Evolutionary conservation across 345 rosid genomes (phyloP), one percentile per base, ranked within the genome.

Genomic region (Citropsis articulata): DNA sequence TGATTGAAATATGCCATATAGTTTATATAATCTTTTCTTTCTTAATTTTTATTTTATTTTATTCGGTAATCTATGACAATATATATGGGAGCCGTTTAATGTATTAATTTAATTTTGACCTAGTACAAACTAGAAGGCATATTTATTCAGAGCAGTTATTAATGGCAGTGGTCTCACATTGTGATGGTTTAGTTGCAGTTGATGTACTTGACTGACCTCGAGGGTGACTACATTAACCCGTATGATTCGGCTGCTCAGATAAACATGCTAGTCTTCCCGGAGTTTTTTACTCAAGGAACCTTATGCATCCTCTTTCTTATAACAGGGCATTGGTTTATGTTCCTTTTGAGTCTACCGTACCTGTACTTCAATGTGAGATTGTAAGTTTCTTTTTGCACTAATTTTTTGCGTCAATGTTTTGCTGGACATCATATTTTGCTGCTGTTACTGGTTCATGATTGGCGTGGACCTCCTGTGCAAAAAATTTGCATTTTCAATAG

Each of bases 251-350:
- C 86, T 3, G 24, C 55, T 57, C 73, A 67, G 78, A 77, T 87
- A 55, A 87, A 85, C 80, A 63, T 57, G 64, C 73, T 81, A 25
- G 78, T 85, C 9, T 30, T 85, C 71, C 85, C 87, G 0, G 90
- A 89, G 81, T 87, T 81, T 53, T 33, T 83, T 21, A 48, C 71
- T 14, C 90, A 82, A 55, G 90, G 83, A 78, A 45, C 77, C 57
- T 60, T 85, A 7, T 84, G 87, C 83, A 28, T 80, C 66, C 2
- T 78, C 33, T 87, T 71, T 71, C 80, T 87, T 35, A 33, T 84
- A 19, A 80, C 85, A 5, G 89, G 89, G 36, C 86, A 80, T 48
- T 89, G 91, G 90, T 81, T 85, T 42, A 66, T 85, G 75, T 80
- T 76, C 33, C 73, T 85, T 28, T 36, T 84, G 77, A 85, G 83